Evolutionary conservation across 768 basidiomycete species (phyloP).

Genomic region (Tricholoma sp.): DNA sequence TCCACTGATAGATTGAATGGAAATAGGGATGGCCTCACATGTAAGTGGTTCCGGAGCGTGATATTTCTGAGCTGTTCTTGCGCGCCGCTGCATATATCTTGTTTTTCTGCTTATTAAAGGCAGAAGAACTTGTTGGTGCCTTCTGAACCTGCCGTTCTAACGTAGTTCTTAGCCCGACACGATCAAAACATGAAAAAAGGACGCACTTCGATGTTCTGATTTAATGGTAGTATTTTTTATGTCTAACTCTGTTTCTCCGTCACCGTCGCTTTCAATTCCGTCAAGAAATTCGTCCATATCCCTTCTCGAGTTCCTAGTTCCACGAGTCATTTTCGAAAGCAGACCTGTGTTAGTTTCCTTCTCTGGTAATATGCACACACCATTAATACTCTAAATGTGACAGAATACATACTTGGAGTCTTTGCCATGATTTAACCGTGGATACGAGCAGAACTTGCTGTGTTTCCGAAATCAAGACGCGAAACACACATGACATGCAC

Average conservation of each 20-base stretch:
- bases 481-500: background rate
- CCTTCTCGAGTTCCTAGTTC: conserved; percentile 5
- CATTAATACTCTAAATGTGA: background rate
- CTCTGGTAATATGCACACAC: background rate
- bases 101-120: conserved; percentile 28
- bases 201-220: conserved; percentile 12
- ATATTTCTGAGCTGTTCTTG: conserved; percentile 23
- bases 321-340: conserved; percentile 16
- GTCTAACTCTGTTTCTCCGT: background rate
- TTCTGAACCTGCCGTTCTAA: conserved; percentile 27
- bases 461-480: too few relatives aligned
- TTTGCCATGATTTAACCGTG: conserved; percentile 17
- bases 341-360: conserved; percentile 1
- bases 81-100: conserved; percentile 30
- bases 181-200: conserved; percentile 4
- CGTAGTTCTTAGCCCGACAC: conserved; percentile 1
- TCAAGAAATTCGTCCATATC: conserved; percentile 9
- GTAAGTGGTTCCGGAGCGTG: conserved; percentile 21
- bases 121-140: conserved; percentile 16
- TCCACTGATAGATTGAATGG: background rate
- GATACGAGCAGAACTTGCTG: too few relatives aligned
- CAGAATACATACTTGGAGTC: conserved; percentile 17
- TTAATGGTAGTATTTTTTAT: conserved; percentile 9
- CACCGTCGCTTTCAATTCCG: conserved; percentile 9
- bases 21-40: conserved; percentile 19